Evolutionary conservation across 768 basidiomycete genomes (phyloP).

Genomic region (Wakefieldia striispora): DNA sequence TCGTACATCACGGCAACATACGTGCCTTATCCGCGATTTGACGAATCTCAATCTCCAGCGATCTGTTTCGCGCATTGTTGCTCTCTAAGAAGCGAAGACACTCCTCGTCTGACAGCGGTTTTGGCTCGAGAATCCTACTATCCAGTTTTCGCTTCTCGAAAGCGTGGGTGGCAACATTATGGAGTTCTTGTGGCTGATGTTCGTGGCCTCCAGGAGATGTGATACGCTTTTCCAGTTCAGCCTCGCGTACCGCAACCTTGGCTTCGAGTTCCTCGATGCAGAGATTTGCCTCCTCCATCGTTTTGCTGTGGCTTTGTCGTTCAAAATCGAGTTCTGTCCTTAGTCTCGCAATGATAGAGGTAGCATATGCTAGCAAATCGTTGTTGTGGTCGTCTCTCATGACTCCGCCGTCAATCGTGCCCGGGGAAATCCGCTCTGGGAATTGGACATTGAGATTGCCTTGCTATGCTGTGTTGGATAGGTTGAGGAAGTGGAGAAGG

Average conservation of each 20-base stretch:
- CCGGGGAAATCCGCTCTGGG: conserved; percentile 17
- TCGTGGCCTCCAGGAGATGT: conserved; percentile 7
- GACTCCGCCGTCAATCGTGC: not conserved
- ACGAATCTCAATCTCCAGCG: conserved; percentile 36
- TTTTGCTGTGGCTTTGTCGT: conserved; percentile 40
- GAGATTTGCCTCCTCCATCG: conserved; percentile 37
- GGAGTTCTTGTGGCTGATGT: not conserved
- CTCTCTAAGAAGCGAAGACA: conserved; percentile 39
- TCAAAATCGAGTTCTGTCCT: conserved; percentile 45
- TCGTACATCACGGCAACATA: not conserved
- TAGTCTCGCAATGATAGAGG: conserved; percentile 43
- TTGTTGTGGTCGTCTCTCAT: conserved; percentile 10
- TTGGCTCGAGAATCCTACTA: conserved; percentile 12
- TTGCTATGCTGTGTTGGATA: conserved; percentile 15
- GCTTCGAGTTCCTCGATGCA: conserved; percentile 48
- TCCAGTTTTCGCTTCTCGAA: not conserved
- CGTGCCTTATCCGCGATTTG: conserved; percentile 37
- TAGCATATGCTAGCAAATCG: conserved; percentile 41
- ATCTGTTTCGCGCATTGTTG: conserved; percentile 40
- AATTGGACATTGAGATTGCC: conserved; percentile 20
- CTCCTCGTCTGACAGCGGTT: conserved; percentile 36
- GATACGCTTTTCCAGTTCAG: conserved; percentile 45
- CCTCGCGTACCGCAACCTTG: conserved; percentile 55
- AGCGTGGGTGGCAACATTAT: not conserved
- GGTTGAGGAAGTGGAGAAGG: conserved; percentile 1